Evolutionary conservation across 1,284 basidiomycete species (phyloP).

Genomic region (Boletellus deceptivus): DNA sequence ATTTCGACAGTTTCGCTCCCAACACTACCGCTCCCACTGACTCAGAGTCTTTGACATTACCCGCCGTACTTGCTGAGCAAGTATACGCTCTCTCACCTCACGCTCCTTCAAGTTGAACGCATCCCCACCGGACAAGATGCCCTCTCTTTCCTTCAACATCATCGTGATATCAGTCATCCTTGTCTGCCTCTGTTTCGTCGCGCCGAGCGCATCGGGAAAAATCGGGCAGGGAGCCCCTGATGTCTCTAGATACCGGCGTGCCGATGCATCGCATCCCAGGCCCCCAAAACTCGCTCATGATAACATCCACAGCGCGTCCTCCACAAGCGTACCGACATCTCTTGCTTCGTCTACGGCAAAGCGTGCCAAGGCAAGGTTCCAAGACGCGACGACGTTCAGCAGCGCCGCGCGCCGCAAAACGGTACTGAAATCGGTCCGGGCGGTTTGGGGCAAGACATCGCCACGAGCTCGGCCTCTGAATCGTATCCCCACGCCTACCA

Average conservation of each 20-base stretch:
- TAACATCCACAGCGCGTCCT: slow-evolving; percentile 3
- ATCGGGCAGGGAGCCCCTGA: neutral
- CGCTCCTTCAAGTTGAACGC: neutral
- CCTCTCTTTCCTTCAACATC: slow-evolving; percentile 12
- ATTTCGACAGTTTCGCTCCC: neutral
- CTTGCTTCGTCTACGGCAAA: no score
- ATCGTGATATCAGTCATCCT: slow-evolving; percentile 10
- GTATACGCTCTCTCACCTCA: neutral
- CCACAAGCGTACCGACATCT: neutral
- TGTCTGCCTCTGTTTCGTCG: slow-evolving; percentile 9
- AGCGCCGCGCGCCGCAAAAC: neutral
- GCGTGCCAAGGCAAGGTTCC: no score
- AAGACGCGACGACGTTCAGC: neutral
- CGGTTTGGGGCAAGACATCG: neutral
- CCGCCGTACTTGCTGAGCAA: slow-evolving; percentile 17
- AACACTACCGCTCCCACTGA: neutral
- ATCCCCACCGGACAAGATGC: slow-evolving; percentile 6
- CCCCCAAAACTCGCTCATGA: neutral
- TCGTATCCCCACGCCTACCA: slow-evolving; percentile 16
- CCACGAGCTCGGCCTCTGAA: neutral
- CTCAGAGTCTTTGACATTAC: neutral
- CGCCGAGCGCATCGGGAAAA: slow-evolving; percentile 8
- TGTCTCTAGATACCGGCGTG: neutral
- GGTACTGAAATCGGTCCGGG: no score
- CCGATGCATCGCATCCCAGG: neutral